Conservation (phyloP, 306 rosid genomes). For the Astragalus membranaceus region DNA sequence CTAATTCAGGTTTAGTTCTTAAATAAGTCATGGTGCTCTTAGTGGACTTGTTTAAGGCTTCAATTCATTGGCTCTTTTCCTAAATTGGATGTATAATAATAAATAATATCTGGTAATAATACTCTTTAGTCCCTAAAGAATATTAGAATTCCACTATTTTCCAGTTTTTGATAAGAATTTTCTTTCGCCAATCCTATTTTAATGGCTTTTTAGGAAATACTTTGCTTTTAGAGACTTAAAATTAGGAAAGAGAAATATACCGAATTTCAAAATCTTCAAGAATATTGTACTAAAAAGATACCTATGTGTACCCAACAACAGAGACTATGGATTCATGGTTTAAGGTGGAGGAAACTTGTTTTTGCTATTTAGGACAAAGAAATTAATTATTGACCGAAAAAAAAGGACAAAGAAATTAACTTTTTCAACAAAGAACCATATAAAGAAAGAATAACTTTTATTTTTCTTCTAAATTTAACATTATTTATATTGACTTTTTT, state of each 20-base stretch:
- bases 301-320: neutral
- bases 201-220: neutral
- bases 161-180: neutral
- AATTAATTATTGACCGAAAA: too few species aligned
- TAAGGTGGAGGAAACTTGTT: neutral
- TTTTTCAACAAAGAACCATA: too few species aligned
- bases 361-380: neutral
- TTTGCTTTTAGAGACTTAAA: neutral
- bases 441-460: too few species aligned
- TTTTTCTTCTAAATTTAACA: too few species aligned
- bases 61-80: neutral
- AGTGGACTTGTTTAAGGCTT: neutral
- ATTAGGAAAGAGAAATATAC: neutral
- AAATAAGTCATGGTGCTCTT: neutral
- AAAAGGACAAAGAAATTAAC: too few species aligned
- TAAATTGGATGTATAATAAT: neutral
- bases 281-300: neutral
- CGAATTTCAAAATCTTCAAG: neutral
- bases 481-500: too few species aligned
- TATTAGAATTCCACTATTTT: neutral
- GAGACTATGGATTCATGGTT: neutral
- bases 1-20: constrained; percentile 18
- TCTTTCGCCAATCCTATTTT: neutral
- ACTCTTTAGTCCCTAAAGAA: neutral
- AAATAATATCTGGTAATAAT: neutral